phyloP scores from a whole-genome alignment of 2,329 filamentous ascomycete genomes.

The Talaromyces sp. region DNA sequence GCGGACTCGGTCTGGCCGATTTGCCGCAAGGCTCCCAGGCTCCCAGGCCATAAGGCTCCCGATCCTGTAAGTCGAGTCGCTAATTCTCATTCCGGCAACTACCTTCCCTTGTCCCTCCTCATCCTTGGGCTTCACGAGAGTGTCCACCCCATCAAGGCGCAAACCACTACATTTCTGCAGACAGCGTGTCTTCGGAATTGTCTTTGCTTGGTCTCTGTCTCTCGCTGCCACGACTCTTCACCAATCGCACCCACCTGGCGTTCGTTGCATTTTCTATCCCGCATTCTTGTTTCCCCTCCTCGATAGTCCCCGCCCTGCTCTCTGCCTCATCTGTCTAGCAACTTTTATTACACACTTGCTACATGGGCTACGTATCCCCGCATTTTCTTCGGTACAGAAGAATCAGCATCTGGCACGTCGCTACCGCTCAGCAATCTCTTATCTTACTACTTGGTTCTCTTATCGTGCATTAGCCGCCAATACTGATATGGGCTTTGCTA shows the following conservation, averaged over 20 bases:
- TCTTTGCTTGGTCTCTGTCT: background rate
- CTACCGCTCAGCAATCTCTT: background rate
- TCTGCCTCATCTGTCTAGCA: background rate
- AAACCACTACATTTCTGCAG: background rate
- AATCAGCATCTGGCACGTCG: background rate
- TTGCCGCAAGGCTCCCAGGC: conserved; percentile 5
- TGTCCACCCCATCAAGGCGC: background rate
- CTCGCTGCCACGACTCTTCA: background rate
- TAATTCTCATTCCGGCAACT: conserved; percentile 17
- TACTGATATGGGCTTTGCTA: conserved; percentile 59
- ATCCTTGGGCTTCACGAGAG: background rate
- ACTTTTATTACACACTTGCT: background rate
- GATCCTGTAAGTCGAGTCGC: conserved; percentile 17
- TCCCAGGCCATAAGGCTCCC: conserved; percentile 7
- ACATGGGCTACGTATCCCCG: conserved; percentile 8
- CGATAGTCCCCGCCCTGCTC: background rate
- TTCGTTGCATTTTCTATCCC: background rate
- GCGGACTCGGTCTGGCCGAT: background rate
- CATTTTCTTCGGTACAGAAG: conserved; percentile 4
- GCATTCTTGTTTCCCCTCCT: conserved; percentile 12
- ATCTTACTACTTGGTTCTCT: conserved; percentile 1
- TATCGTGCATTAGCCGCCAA: conserved; percentile 14
- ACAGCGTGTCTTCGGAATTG: background rate
- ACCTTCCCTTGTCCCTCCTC: conserved; percentile 1
- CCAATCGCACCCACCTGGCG: background rate